A percentile compares a stretch with the other conserved stretches of the same genome.
Conservation (phyloP, 1,284 basidiomycete species). For the Rhodotorula sp. region DNA sequence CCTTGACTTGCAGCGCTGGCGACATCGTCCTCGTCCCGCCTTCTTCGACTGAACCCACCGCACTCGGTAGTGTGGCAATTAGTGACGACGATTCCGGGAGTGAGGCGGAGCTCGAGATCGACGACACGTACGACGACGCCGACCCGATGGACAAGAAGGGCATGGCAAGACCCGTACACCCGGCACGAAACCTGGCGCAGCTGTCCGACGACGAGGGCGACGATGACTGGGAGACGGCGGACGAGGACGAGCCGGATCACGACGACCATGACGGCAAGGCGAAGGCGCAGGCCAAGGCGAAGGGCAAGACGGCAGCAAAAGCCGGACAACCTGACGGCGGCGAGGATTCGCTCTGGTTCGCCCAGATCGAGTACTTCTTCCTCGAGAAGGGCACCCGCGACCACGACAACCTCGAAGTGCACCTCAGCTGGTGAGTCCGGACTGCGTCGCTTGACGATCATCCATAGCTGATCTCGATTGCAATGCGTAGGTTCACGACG, state of each 20-base stretch:
- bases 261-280: not conserved
- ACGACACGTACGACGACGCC: not conserved
- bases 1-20: not conserved
- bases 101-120: too few relatives aligned
- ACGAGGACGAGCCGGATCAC: not conserved
- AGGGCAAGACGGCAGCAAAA: not conserved
- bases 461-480: too few relatives aligned
- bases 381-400: too few relatives aligned
- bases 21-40: conserved; percentile 1
- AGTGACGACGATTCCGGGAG: too few relatives aligned
- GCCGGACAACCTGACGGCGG: not conserved
- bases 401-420: not conserved
- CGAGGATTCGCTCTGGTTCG: not conserved
- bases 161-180: too few relatives aligned
- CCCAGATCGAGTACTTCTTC: not conserved
- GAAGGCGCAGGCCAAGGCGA: not conserved
- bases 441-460: too few relatives aligned
- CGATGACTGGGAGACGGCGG: not conserved
- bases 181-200: too few relatives aligned
- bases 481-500: not conserved
- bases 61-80: too few relatives aligned
- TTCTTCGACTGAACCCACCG: not conserved
- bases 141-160: too few relatives aligned
- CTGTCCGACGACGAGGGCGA: not conserved
- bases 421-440: conserved; percentile 10